Evolutionary conservation across 1,284 basidiomycete genomes (phyloP).

Genomic region (Malassezia dermatis): DNA sequence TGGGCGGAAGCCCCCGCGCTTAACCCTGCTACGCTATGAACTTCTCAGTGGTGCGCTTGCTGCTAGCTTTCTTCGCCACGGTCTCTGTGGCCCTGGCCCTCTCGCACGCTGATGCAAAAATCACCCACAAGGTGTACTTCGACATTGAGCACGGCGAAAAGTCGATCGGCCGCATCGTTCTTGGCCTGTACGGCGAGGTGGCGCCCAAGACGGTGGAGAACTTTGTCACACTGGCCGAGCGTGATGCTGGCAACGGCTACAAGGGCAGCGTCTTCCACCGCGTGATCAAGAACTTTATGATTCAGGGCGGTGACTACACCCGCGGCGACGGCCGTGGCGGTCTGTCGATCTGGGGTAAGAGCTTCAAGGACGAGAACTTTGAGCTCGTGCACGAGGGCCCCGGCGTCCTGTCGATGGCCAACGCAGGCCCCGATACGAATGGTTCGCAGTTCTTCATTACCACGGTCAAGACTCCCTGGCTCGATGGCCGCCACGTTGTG

Average conservation of each 20-base stretch:
- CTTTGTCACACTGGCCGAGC: conserved; percentile 41
- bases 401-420: conserved; percentile 35
- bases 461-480: conserved; percentile 39
- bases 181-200: conserved; percentile 39
- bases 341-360: conserved; percentile 38
- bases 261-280: conserved; percentile 59
- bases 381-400: conserved; percentile 36
- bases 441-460: conserved; percentile 47
- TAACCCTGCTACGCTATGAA: not conserved
- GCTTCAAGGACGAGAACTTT: conserved; percentile 40
- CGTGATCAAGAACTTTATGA: conserved; percentile 59
- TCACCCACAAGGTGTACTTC: conserved; percentile 40
- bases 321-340: conserved; percentile 44
- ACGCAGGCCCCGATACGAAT: conserved; percentile 50
- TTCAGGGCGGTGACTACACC: conserved; percentile 46
- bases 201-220: conserved; percentile 42
- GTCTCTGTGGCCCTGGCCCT: conserved; percentile 3
- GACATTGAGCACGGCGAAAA: conserved; percentile 42
- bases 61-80: not conserved
- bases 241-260: conserved; percentile 63
- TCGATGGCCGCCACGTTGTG: conserved; percentile 39
- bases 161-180: conserved; percentile 33
- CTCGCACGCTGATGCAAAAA: conserved; percentile 18
- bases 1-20: not conserved
- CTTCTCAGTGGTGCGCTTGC: conserved; percentile 2